These are phyloP conservation scores for Halophytophthora batemanensis DNA, from an alignment of 352 stramenopile species.

Conservation along the genomic window DNA sequence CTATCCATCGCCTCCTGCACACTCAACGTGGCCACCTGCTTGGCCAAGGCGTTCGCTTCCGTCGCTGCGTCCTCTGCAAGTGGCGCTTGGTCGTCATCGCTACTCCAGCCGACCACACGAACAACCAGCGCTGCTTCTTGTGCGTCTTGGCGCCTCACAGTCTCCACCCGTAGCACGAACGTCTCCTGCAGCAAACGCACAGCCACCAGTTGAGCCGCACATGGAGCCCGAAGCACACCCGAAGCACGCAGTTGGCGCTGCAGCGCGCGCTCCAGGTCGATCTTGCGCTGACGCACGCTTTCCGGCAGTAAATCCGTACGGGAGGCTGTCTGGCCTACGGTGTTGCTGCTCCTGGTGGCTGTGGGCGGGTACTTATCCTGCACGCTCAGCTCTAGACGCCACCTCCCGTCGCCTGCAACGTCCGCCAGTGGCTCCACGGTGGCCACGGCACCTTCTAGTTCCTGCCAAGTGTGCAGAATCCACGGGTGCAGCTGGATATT, in stretches of 20 bases:
- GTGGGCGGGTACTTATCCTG: constrained; percentile 30
- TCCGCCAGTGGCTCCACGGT: constrained; percentile 21
- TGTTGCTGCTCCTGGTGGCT: constrained; percentile 5
- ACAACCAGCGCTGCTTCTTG: constrained; percentile 1
- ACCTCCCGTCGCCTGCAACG: constrained; percentile 1
- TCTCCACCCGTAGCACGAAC: constrained; percentile 44
- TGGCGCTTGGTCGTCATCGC: too few species aligned
- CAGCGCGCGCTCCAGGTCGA: constrained; percentile 30
- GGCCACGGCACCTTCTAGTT: constrained; percentile 11
- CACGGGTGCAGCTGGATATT: constrained; percentile 51
- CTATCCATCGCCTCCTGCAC: constrained; percentile 10
- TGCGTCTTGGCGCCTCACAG: constrained; percentile 4
- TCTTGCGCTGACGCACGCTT: constrained; percentile 33
- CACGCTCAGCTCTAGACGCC: constrained; percentile 29
- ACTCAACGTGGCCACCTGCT: constrained; percentile 15
- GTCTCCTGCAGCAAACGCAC: constrained; percentile 48
- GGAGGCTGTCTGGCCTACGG: constrained; percentile 4
- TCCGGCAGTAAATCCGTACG: constrained; percentile 30
- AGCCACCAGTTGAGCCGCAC: constrained; percentile 31
- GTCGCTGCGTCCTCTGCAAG: background rate
- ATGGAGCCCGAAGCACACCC: constrained; percentile 10
- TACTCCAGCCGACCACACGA: constrained; percentile 19
- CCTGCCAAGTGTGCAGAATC: constrained; percentile 31
- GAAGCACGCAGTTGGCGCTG: constrained; percentile 32
- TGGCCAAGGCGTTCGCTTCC: constrained; percentile 7